A percentile compares a stretch with the other conserved stretches of the same genome.
These are phyloP conservation scores for Aureobasidium musti DNA, from an alignment of 2,329 filamentous ascomycete genomes.

Conservation along the genomic window DNA sequence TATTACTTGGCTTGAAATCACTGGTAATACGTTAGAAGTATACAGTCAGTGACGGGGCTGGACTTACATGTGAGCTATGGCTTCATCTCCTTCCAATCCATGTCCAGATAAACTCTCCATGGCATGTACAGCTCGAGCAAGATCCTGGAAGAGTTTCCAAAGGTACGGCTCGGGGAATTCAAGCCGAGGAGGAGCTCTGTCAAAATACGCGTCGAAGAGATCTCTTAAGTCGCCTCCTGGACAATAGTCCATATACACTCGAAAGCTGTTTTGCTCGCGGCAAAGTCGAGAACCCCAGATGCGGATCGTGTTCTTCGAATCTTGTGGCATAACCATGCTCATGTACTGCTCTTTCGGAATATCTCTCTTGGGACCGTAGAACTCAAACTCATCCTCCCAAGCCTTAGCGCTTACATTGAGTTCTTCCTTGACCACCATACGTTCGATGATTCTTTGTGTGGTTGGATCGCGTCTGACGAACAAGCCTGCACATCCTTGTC, in stretches of 20 bases:
- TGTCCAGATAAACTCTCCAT: conserved; percentile 2
- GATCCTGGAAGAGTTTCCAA: conserved; percentile 32
- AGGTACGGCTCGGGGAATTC: conserved; percentile 33
- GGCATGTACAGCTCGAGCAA: conserved; percentile 25
- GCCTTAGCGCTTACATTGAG: no score
- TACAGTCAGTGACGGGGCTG: no score
- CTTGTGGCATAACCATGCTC: neutral
- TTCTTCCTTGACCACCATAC: conserved; percentile 22
- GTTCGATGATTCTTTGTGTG: conserved; percentile 14
- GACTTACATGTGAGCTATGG: conserved; percentile 14
- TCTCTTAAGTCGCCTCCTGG: conserved; percentile 8
- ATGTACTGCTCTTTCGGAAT: neutral
- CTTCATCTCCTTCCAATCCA: neutral
- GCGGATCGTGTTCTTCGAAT: neutral
- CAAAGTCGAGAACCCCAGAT: neutral
- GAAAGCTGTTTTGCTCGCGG: neutral
- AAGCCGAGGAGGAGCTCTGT: no score
- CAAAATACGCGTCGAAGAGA: neutral
- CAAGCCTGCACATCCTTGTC: conserved; percentile 3
- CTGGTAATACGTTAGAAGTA: neutral
- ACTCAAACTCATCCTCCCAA: neutral
- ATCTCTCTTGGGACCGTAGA: neutral
- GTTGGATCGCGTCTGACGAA: conserved; percentile 4
- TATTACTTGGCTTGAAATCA: conserved; percentile 26
- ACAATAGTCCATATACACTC: conserved; percentile 32